Evolutionary conservation across 768 basidiomycete species (phyloP), one percentile per base, ranked within the genome.

Genomic region (Pleurotus sapidus): DNA sequence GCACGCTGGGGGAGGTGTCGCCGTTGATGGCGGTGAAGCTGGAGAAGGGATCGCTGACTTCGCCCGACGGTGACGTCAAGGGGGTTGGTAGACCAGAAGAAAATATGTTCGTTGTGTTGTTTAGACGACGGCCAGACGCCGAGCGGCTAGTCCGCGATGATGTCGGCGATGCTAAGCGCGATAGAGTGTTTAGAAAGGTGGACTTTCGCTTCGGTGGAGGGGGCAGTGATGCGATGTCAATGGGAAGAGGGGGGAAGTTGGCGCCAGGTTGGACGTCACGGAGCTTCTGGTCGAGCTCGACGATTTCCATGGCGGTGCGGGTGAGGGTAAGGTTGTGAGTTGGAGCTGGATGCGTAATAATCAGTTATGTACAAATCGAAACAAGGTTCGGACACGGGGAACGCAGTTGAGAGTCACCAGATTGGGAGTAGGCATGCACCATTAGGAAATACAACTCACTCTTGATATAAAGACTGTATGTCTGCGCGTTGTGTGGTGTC

Each of bases 311-410:
- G 47, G 84, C 82, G 57, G 86, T 86, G 58, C 93, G 85, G 6
- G 87, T 89, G 46, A 95, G 84, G 40, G 93, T 95, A 49, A 94
- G 79, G 75, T 93, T 91, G 73, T 94, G 91, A 20, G 90, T 95
- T 25, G 93, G 88, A 18, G 93, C 93, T 92, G 34, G 40, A 50
- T 42, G 64, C 59, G 57, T 65, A 64, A 64, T 59, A 59, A 61
- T 57, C 65, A 55, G 48, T 61, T 63, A 53, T 67, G 38, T 24
- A 38, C 18, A 30, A 12, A 54, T 11, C 40, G 18, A 54, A 18
- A 51, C 38, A 54, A 25, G 42, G 51, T 54, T 54, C 11, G 39
- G 39, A 54, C 39, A 40, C 30, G 51, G 39, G 39, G 51, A 40
- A 34, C 37, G 30, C 17, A n/a, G 49, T n/a, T 34, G n/a, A 37